Base-by-base conservation (phyloP, 1,284 basidiomycete species). In the Ceratobasidium sp. region DNA sequence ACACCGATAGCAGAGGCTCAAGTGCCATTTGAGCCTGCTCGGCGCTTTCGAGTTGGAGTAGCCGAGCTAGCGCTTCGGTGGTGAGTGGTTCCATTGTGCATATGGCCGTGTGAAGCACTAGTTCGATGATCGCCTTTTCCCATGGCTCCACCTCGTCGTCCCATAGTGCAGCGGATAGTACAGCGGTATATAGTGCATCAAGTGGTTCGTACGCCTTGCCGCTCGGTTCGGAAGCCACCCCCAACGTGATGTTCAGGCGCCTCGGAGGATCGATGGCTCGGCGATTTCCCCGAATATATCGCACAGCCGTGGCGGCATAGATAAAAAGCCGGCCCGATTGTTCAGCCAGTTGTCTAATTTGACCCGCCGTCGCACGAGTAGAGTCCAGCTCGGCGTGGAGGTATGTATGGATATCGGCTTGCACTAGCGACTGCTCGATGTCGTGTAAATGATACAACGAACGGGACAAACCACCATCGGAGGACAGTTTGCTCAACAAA, bases 311-410 rank as follows among this genome's bases (percentile, higher is more conserved):
- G 14, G 77, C 70, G 7, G 77, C 77, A 30, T 48, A 57, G 38
- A 78, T 75, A 50, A 78, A 78, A 18, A 78, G 73, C 12, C n/a
- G 50, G 30, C 59, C 71, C 1, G 77, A 59, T 12, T 71, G 23
- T 30, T 55, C 65, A n/a, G 69, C 70, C 14, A 78, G 62, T 14
- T 54, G 14, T 30, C 54, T 23, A 14, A 78, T 30, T 23, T 78
- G 59, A 12, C n/a, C 41, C n/a, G 20, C 30, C 7, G 41, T 41
- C 5, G 50, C 55, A 30, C 16, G 14, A 30, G 59, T 62, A 6
- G 55, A 23, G 27, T 46, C 62, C 20, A 78, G 69, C 44, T 30
- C 27, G 41, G 38, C 23, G 23, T 52, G 27, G 4, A 79, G 66
- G 50, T 77, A 79, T n/a, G 52, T 66, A 18, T 64, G 33, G 38